Evolutionary conservation across 2,329 filamentous ascomycete species (phyloP), one percentile per base, ranked within the genome.

Genomic region (Apiospora hydei): DNA sequence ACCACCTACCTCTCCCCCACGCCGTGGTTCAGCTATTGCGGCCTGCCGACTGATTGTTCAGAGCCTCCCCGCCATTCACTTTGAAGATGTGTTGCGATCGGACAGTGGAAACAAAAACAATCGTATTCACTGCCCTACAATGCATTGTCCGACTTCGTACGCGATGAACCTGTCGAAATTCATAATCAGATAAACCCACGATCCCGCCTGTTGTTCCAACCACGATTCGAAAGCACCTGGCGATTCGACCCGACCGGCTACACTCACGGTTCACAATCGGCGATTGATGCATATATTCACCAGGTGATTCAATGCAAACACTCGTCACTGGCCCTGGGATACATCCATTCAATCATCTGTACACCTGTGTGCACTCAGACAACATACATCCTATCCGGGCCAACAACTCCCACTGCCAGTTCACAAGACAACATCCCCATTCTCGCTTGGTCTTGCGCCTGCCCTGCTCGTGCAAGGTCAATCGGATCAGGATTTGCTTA

Each of bases 131-230:
- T 41, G 8, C 57, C 30, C 41, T 64, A n/a, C 57, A 64, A 64
- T 64, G 57, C 41, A 41, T 64, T 64, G 57, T 64, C 21, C 57
- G 34, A 34, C 57, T 64, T 64, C 57, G 53, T 18, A 38, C 53
- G 30, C 57, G 30, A 64, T 41, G 34, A 64, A n/a, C 57, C 57
- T 64, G 57, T 64, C 21, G 34, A 21, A 64, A 64, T 64, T 14
- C 57, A 41, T 18, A 64, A 24, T 41, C 57, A 64, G 34, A 64
- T 64, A 64, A 41, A 64, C 10, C 41, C 57, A 64, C 57, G 34
- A 41, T 41, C 34, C 18, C 57, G 13, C 41, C 53, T 11, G 3
- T 41, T 11, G 18, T 61, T 38, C 18, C 57, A 41, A 64, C 57
- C 57, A 64, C 34, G 10, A 41, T 5, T 13, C 18, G 34, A n/a